Evolutionary conservation across 2,329 filamentous ascomycete genomes (phyloP), one percentile per base, ranked within the genome.

Genomic region (Biscogniauxia sp.): DNA sequence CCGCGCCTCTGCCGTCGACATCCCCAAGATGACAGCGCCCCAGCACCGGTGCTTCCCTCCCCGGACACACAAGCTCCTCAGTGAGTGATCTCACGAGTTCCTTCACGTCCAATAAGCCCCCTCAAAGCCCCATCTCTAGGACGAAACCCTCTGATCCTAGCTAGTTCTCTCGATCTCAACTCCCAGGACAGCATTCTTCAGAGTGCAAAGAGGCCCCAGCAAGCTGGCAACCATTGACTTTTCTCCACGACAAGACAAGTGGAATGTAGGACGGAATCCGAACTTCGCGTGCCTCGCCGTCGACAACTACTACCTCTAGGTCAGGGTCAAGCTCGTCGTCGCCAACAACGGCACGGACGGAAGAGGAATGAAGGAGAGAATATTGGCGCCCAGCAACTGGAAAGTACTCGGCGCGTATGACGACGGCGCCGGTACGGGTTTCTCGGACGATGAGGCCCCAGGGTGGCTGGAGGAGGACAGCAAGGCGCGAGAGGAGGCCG

Each of bases 311-410:
- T 72, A 72, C 55, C 65, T 69, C 49, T 77, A n/a, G n/a, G n/a
- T n/a, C n/a, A n/a, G 75, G 73, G 63, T 72, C 58, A 76, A 78
- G 61, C 72, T 74, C 13, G 66, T 77, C 28, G 77, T 78, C 11
- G 7, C 28, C 61, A 67, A 6, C 69, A 2, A 68, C 53, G 32
- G 69, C 67, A 70, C 17, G 3, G 67, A 68, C 55, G 73, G 70
- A 56, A 6, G 13, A 5, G 5, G 37, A 6, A 45, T n/a, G 37
- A n/a, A n/a, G 37, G 37, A 17, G 37, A 17, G 15, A 13, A 58
- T 78, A 41, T 71, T 72, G n/a, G 78, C 76, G 59, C 64, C 71
- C 37, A 72, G 64, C 54, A 61, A 72, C 67, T 78, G 75, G 71
- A 73, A 72, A 55, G 64, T 77, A 8, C 74, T 72, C 67, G 62